Evolutionary conservation across 2,329 filamentous ascomycete genomes (phyloP).

Genomic region (Didymella glomerata): DNA sequence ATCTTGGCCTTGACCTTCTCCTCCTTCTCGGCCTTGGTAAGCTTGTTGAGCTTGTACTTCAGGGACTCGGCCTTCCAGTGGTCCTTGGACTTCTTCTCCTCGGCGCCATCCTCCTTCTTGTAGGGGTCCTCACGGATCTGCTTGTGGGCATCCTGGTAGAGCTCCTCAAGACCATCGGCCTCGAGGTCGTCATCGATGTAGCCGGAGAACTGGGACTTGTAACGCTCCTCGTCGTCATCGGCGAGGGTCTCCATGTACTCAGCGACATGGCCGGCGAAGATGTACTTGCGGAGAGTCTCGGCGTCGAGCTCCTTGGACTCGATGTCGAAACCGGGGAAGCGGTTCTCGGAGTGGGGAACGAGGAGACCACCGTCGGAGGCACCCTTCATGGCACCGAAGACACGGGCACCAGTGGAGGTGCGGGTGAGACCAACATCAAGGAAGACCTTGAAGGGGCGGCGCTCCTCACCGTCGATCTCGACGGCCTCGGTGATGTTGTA

Average conservation of each 20-base stretch:
- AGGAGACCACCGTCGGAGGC: constrained; percentile 97
- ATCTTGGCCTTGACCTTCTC: constrained; percentile 90
- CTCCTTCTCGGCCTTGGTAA: constrained; percentile 83
- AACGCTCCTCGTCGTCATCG: constrained; percentile 99
- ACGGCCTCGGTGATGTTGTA: constrained; percentile 93
- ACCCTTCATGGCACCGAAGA: constrained; percentile 99
- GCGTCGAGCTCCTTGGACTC: constrained; percentile 98
- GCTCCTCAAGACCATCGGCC: constrained; percentile 94
- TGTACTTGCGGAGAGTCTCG: constrained; percentile 98
- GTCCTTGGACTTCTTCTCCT: constrained; percentile 93
- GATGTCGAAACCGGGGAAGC: constrained; percentile 98
- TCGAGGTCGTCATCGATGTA: constrained; percentile 98
- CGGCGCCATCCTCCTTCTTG: constrained; percentile 83
- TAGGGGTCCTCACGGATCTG: constrained; percentile 97
- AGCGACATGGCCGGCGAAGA: constrained; percentile 96
- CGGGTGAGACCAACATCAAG: constrained; percentile 97
- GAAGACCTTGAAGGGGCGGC: constrained; percentile 99
- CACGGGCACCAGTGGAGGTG: constrained; percentile 96
- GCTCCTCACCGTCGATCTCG: constrained; percentile 86
- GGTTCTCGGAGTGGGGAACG: constrained; percentile 98
- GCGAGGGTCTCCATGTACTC: constrained; percentile 99
- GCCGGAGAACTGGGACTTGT: constrained; percentile 96
- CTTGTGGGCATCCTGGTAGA: constrained; percentile 94
- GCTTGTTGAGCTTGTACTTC: constrained; percentile 83
- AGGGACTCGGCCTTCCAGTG: constrained; percentile 95